Base-by-base conservation (phyloP, 352 stramenopile genomes). In the Pythium brassicae region DNA sequence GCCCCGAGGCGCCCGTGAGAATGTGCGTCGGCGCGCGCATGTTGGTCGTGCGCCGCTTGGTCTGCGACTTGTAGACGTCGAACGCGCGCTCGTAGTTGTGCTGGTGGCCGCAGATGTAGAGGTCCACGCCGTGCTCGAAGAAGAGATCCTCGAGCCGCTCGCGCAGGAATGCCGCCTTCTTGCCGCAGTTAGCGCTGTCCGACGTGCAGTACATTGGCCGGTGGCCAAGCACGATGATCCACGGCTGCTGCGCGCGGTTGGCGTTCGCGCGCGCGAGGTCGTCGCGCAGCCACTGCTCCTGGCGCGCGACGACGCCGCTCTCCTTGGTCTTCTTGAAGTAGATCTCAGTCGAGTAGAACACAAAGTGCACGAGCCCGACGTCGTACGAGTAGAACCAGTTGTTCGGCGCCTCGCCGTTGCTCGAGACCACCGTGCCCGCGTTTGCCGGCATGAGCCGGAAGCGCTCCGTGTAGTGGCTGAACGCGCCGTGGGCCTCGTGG, bases 71-170 rank as follows among this genome's bases (percentile, higher is more conserved):
- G 64, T 92, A 93, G 8, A 96, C 68, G 60, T 95, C 86, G 50
- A 81, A 95, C 19, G 81, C 84, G 37, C 88, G 78, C 60, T 96
- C 87, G 68, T 95, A 96, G 69, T 96, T 96, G 78, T 96, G 88
- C 59, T 95, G 84, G 66, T 96, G 88, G 11, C 87, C 87, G 44
- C 83, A 93, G 22, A 96, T 65, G 69, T 95, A 96, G 27, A 96
- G 63, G 50, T 96, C 87, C 17, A 96, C 87, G 40, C 84, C 84
- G 52, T 90, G 61, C 20, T 71, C 50, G 59, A 86, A 92, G 47
- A 95, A 89, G 20, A 91, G 61, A 23, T 94, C 75, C 52, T 96
- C 86, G 39, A 96, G 73, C 11, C 69, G 73, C 29, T 74, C 62
- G 2, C 83, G 76, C 51, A 94, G 58, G 59, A 84, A 71, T 4